Evolutionary conservation across 768 basidiomycete genomes (phyloP).

Genomic region (Trametes gibbosa): DNA sequence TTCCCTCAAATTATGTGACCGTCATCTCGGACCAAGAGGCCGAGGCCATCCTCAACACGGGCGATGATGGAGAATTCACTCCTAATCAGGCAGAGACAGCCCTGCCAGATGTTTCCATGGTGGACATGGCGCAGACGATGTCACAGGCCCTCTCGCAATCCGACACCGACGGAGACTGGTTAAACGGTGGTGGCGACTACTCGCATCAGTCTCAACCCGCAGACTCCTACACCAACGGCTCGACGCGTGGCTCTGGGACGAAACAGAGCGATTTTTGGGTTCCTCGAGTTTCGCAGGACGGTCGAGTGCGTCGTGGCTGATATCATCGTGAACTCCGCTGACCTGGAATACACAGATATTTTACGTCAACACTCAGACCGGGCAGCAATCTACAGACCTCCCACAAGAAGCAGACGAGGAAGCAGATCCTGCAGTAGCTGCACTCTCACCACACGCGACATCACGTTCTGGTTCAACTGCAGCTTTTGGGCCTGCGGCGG

Average conservation of each 20-base stretch:
- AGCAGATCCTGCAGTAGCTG: constrained; percentile 62
- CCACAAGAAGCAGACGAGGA: constrained; percentile 72
- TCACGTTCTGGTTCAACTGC: constrained; percentile 55
- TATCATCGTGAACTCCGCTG: not conserved
- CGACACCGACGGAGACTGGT: constrained; percentile 55
- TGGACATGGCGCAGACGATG: constrained; percentile 51
- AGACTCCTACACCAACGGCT: constrained; percentile 7
- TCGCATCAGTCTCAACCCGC: constrained; percentile 23
- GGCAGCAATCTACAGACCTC: constrained; percentile 79
- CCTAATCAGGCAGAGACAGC: constrained; percentile 14
- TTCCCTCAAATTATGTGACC: constrained; percentile 93
- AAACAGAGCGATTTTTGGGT: constrained; percentile 85
- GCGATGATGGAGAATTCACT: constrained; percentile 45
- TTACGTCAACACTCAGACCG: constrained; percentile 90
- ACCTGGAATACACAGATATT: constrained; percentile 62
- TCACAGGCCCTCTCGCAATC: constrained; percentile 36
- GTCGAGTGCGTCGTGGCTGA: constrained; percentile 57
- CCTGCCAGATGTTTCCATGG: constrained; percentile 33
- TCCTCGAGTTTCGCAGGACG: constrained; percentile 77
- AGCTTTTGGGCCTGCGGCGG: constrained; percentile 44
- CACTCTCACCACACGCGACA: constrained; percentile 51
- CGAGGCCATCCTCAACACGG: constrained; percentile 57
- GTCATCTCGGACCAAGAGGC: constrained; percentile 79
- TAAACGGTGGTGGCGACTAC: constrained; percentile 42
- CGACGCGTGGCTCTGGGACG: constrained; percentile 27